These are phyloP conservation scores for Rhizopus arrhizus DNA, from an alignment of 371 early-diverging fungal species.

Conservation along the genomic window DNA sequence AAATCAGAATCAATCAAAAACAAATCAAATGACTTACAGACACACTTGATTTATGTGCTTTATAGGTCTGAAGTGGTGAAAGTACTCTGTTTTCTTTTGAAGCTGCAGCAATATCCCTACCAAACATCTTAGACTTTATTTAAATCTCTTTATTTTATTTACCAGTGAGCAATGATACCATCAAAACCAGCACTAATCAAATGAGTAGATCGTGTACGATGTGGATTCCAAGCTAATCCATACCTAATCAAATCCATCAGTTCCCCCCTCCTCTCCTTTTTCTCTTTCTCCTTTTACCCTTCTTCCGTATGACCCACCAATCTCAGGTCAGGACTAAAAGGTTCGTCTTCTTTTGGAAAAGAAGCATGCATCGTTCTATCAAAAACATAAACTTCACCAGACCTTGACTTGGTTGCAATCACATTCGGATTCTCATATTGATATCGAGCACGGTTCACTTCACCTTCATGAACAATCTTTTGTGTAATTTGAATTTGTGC, in stretches of 20 bases:
- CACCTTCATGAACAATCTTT: conserved; percentile 93
- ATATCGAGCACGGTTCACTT: conserved; percentile 94
- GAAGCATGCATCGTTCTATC: conserved; percentile 94
- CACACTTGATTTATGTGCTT: conserved; percentile 88
- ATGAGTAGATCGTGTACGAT: conserved; percentile 61
- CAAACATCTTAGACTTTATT: not conserved
- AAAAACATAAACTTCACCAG: conserved; percentile 93
- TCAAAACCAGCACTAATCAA: conserved; percentile 84
- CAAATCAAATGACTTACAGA: conserved; percentile 53
- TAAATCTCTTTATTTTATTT: conserved; percentile 11
- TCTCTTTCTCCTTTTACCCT: conserved; percentile 63
- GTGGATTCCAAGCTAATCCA: conserved; percentile 80
- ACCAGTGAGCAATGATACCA: conserved; percentile 81
- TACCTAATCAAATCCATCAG: conserved; percentile 42
- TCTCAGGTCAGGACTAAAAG: conserved; percentile 83
- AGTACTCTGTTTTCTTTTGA: conserved; percentile 69
- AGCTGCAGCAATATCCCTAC: conserved; percentile 32
- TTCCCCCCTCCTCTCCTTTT: not conserved
- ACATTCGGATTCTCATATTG: conserved; percentile 95
- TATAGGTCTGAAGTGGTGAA: conserved; percentile 73
- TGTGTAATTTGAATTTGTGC: conserved; percentile 85
- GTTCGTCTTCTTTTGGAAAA: conserved; percentile 68
- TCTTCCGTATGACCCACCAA: conserved; percentile 93
- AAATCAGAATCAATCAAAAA: conserved; percentile 5
- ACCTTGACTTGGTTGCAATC: conserved; percentile 93